These are phyloP conservation scores for Globisporangium mamillatum DNA, from an alignment of 352 stramenopile genomes.

Conservation along the genomic window DNA sequence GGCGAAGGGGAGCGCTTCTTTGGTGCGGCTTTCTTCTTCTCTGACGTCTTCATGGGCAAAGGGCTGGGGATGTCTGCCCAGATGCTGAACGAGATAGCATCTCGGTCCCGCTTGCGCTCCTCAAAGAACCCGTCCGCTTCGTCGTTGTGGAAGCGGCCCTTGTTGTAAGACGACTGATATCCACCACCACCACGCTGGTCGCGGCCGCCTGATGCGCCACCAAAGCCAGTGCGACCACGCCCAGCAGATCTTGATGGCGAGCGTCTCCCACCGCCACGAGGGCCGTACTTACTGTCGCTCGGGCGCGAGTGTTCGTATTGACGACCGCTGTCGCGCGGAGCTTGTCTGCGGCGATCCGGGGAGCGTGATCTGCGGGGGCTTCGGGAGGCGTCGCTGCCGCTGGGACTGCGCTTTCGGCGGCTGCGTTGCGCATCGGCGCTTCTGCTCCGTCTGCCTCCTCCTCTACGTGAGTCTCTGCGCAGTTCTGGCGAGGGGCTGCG, in stretches of 20 bases:
- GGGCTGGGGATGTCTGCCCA: slow-evolving; percentile 75
- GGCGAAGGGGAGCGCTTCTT: slow-evolving; percentile 33
- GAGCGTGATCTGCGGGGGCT: slow-evolving; percentile 15
- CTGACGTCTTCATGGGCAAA: slow-evolving; percentile 42
- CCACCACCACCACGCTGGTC: slow-evolving; percentile 8
- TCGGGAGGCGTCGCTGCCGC: slow-evolving; percentile 2
- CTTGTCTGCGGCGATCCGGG: slow-evolving; percentile 11
- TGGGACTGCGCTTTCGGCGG: slow-evolving; percentile 20
- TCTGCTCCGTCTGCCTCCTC: slow-evolving; percentile 10
- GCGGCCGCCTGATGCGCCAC: slow-evolving; percentile 1
- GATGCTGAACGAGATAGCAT: slow-evolving; percentile 63
- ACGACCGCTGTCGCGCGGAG: slow-evolving; percentile 4
- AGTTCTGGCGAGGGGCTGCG: slow-evolving; percentile 13
- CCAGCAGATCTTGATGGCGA: slow-evolving; percentile 4
- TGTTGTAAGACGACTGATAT: slow-evolving; percentile 15
- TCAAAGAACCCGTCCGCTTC: slow-evolving; percentile 72
- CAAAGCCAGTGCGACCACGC: slow-evolving; percentile 19
- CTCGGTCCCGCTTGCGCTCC: slow-evolving; percentile 62
- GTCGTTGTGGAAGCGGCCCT: slow-evolving; percentile 31
- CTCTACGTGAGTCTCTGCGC: neutral
- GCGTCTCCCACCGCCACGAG: slow-evolving; percentile 1
- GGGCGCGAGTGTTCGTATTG: slow-evolving; percentile 1
- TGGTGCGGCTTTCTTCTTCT: slow-evolving; percentile 41
- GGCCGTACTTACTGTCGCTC: slow-evolving; percentile 17
- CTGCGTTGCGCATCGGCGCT: slow-evolving; percentile 22